Conservation (phyloP, 306 rosid species). For the Comarum palustre region DNA sequence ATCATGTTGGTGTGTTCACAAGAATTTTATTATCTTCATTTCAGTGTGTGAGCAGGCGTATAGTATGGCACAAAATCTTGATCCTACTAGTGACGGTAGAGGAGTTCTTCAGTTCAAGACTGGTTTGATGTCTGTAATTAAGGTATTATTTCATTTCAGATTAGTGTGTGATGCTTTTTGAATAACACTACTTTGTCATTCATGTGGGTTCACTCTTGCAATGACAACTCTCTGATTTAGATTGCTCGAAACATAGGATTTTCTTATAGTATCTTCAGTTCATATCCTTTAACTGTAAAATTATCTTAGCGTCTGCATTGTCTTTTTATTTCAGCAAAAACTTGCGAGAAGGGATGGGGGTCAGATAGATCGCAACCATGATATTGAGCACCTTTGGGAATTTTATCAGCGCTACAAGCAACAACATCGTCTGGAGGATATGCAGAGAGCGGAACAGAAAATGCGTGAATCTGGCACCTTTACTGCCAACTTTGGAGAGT, state of each 20-base stretch:
- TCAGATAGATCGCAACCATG: constrained; percentile 73
- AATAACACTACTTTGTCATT: background rate
- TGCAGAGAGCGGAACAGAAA: constrained; percentile 71
- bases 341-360: constrained; percentile 75
- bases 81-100: constrained; percentile 80
- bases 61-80: constrained; percentile 85
- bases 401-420: constrained; percentile 73
- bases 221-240: background rate
- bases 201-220: background rate
- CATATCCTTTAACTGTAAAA: background rate
- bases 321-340: constrained; percentile 66
- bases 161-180: constrained; percentile 14
- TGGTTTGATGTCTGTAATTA: constrained; percentile 86
- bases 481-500: constrained; percentile 76
- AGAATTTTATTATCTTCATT: constrained; percentile 28
- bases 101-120: constrained; percentile 97
- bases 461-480: constrained; percentile 80
- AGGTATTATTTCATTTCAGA: constrained; percentile 49
- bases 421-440: constrained; percentile 71
- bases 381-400: constrained; percentile 76
- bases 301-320: constrained; percentile 19
- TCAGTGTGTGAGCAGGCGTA: constrained; percentile 99
- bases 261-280: background rate
- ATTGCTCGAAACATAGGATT: background rate
- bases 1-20: background rate